Percentiles rank a stretch among this genome's conserved stretches.
Conservation (phyloP, 306 rosid genomes). For the Vachellia collinsii region DNA sequence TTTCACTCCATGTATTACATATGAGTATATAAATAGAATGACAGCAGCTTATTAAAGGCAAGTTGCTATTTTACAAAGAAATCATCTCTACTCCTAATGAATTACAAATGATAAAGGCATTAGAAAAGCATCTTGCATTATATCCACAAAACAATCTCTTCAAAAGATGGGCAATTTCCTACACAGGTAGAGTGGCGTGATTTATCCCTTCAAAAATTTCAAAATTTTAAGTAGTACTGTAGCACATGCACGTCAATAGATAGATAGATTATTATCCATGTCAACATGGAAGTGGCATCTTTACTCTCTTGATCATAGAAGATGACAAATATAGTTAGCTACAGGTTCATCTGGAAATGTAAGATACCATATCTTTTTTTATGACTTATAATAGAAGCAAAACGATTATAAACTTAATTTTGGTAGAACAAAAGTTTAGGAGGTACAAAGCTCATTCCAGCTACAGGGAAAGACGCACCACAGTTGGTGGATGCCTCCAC, state of each 20-base stretch:
- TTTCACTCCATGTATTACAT: neutral
- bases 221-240: conserved; percentile 1
- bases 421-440: neutral
- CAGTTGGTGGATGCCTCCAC: conserved; percentile 1
- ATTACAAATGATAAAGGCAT: conserved; percentile 31
- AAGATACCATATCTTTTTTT: conserved; percentile 18
- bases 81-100: conserved; percentile 13
- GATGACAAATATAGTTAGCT: conserved; percentile 10
- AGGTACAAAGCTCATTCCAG: neutral
- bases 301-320: conserved; percentile 23
- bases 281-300: conserved; percentile 12
- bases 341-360: conserved; percentile 9
- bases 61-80: neutral
- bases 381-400: conserved; percentile 20
- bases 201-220: neutral
- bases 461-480: neutral
- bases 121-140: conserved; percentile 26
- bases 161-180: conserved; percentile 29
- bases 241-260: conserved; percentile 11
- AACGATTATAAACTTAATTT: neutral
- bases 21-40: neutral
- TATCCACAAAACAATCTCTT: conserved; percentile 18
- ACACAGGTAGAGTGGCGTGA: conserved; percentile 2
- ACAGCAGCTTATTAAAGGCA: neutral
- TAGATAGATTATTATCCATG: neutral